Evolutionary conservation across 2,329 filamentous ascomycete genomes (phyloP), one percentile per base, ranked within the genome.

Genomic region (Botryosphaeria dothidea): DNA sequence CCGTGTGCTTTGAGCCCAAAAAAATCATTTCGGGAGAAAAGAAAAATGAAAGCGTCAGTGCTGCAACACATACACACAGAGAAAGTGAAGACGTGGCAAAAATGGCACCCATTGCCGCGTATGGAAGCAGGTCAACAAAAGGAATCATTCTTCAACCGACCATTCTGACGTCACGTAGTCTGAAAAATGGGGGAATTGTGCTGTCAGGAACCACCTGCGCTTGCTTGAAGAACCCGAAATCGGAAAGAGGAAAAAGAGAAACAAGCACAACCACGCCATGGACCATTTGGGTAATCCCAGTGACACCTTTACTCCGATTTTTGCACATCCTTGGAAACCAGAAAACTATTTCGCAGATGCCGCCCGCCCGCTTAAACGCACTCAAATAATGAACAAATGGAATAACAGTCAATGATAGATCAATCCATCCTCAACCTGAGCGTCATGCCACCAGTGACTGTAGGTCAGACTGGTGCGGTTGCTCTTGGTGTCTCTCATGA

Each of bases 401-500:
- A 43, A 29, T n/a, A 15, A 41, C 19, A 29, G 5, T 19, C 9
- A 13, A 25, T 27, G n/a, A 5, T 4, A 19, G 36, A 25, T 15
- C 41, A 31, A 31, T 15, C 25, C 46, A 17, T 52, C 21, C 29
- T 41, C 29, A 5, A 11, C 23, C 19, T 27, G 11, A 45, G 6
- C 25, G 34, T 56, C 38, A 64, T 27, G 62, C 62, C 9, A 64
- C 62, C 19, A 64, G 62, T 31, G 62, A 64, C 23, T 64, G 62
- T n/a, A 64, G 17, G 15, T 64, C 51, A 27, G 62, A 64, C 27
- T 64, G 62, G 43, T 64, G 62, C 36, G 45, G 36, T 43, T 64
- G 49, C 36, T 54, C 62, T 17, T 27, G 19, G 49, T 54, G 62
- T 31, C 49, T 46, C 23, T 52, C 29, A 15, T n/a, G 8, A 31